Evolutionary conservation across 208 protist species (phyloP).

Genomic region (Leishmania turanica): DNA sequence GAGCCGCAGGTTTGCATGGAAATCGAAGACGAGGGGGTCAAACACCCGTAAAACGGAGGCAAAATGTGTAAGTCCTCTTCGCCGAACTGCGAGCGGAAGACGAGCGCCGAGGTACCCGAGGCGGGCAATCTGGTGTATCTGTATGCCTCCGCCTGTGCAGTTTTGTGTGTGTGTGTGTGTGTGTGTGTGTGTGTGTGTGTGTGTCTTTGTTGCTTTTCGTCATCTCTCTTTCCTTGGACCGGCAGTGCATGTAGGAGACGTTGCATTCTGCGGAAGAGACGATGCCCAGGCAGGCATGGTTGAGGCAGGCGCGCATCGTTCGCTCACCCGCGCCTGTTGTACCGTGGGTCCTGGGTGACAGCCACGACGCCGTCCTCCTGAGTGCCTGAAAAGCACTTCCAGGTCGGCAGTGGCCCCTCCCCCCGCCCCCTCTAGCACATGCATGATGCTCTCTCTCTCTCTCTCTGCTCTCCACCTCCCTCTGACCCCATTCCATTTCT

Average conservation of each 20-base stretch:
- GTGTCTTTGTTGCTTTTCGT: not conserved
- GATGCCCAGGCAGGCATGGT: not conserved
- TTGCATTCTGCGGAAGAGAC: not conserved
- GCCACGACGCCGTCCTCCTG: not conserved
- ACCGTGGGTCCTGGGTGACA: not conserved
- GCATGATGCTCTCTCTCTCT: not conserved
- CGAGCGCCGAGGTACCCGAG: not conserved
- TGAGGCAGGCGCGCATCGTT: not conserved
- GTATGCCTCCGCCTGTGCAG: not conserved
- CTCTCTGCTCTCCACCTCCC: not conserved
- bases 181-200: constrained; percentile 6
- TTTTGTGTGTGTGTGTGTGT: not conserved
- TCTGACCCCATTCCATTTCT: not conserved
- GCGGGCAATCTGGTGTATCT: not conserved
- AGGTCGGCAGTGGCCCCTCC: not conserved
- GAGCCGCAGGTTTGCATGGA: not conserved
- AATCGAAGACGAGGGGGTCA: not conserved
- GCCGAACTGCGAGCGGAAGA: not conserved
- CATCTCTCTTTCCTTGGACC: not conserved
- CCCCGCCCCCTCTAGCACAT: not conserved
- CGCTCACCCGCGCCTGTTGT: not conserved
- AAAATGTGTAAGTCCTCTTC: not conserved
- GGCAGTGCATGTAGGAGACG: not conserved
- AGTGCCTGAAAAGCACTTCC: not conserved
- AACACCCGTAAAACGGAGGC: not conserved